A percentile compares a stretch with the other conserved stretches of the same genome.
phyloP scores from a whole-genome alignment of 192 early-diverging fungal species.

The Coemansia sp. region DNA sequence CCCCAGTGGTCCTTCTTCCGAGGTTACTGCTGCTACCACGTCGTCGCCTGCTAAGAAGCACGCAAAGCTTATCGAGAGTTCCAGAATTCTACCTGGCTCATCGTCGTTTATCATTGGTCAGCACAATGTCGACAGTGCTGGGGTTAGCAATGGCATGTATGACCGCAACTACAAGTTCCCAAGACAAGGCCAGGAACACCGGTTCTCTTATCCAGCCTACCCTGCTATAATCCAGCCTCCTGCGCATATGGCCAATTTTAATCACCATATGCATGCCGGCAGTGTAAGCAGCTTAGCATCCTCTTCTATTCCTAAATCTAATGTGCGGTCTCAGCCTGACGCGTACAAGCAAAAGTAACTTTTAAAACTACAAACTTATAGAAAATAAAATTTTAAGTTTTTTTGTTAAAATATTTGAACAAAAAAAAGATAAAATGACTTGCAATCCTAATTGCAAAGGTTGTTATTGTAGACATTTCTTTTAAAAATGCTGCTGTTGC shows the following conservation, averaged over 20 bases:
- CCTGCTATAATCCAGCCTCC: background rate
- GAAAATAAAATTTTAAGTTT: no score
- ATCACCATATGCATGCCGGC: background rate
- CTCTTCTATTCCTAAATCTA: background rate
- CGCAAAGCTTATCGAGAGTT: background rate
- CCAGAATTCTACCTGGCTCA: background rate
- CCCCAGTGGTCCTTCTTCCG: slow-evolving; percentile 2
- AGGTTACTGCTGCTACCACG: background rate
- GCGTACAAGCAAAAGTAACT: background rate
- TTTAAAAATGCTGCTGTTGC: no score
- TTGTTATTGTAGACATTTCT: no score
- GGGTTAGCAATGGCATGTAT: background rate
- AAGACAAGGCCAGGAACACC: background rate
- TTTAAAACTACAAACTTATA: no score
- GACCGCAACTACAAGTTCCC: background rate
- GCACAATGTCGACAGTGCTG: background rate
- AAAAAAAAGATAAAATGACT: no score
- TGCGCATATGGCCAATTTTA: background rate
- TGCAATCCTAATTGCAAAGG: no score
- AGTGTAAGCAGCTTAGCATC: background rate
- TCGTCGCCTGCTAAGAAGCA: background rate
- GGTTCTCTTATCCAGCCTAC: background rate
- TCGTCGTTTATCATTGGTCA: background rate
- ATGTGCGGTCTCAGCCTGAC: background rate
- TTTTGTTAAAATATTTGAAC: no score